These are phyloP conservation scores for Chlorella variabilis DNA, from an alignment of 163 green algal species.

Conservation along the genomic window DNA sequence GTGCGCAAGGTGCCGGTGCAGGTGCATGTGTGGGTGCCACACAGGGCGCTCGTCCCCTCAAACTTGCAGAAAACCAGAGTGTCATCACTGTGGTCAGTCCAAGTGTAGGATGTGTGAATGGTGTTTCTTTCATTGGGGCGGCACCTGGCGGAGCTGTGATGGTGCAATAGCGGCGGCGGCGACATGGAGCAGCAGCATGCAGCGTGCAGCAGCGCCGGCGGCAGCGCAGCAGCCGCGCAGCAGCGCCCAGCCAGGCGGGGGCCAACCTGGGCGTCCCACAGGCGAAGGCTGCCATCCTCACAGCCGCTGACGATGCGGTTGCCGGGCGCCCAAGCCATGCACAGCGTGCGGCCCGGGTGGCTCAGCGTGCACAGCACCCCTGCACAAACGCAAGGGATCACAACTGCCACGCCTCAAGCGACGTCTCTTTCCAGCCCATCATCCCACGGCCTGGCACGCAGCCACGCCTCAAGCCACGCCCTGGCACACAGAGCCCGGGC, in stretches of 20 bases:
- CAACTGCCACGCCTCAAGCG: too few species aligned
- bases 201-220: not conserved
- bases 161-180: too few species aligned
- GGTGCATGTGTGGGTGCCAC: too few species aligned
- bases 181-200: not conserved
- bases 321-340: conserved; percentile 49
- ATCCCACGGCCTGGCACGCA: too few species aligned
- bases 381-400: not conserved
- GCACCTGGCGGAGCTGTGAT: not conserved
- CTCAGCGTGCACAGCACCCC: conserved; percentile 47
- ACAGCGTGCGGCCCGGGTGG: conserved; percentile 57
- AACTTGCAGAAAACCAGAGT: conserved; percentile 38
- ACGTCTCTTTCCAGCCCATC: too few species aligned
- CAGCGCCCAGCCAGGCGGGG: not conserved
- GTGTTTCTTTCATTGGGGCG: conserved; percentile 30
- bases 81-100: conserved; percentile 30
- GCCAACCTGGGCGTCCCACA: conserved; percentile 48
- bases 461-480: too few species aligned
- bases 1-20: not conserved
- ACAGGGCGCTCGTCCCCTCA: not conserved
- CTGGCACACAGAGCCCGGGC: too few species aligned
- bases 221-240: not conserved
- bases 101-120: conserved; percentile 42
- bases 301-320: conserved; percentile 60
- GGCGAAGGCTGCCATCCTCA: conserved; percentile 65